Percentiles rank a stretch among this genome's conserved stretches.
phyloP scores from a whole-genome alignment of 1,284 basidiomycete species.

The Ganoderma lingzhi region DNA sequence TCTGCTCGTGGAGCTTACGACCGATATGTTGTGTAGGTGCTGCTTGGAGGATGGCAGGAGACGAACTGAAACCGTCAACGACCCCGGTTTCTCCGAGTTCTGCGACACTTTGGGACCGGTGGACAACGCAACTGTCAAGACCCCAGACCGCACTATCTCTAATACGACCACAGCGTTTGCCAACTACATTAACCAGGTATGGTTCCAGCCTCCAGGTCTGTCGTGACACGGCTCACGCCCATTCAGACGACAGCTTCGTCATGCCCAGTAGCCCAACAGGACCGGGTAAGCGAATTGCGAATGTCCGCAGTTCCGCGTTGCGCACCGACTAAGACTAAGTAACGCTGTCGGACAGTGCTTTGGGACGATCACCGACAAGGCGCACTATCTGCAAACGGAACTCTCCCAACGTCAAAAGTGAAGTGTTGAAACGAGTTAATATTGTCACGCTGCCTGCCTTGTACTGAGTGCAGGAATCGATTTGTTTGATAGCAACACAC shows the following conservation, averaged over 20 bases:
- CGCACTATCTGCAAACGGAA: conserved; percentile 70
- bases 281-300: conserved; percentile 56
- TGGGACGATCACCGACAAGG: conserved; percentile 74
- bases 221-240: too few relatives aligned
- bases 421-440: too few relatives aligned
- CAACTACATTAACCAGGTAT: conserved; percentile 74
- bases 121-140: conserved; percentile 43
- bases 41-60: conserved; percentile 63
- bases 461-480: too few relatives aligned
- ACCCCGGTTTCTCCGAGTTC: conserved; percentile 73
- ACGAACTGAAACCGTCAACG: conserved; percentile 83
- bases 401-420: too few relatives aligned
- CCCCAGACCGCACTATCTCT: conserved; percentile 60
- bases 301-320: background rate
- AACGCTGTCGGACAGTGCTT: conserved; percentile 73
- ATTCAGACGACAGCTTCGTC: conserved; percentile 43
- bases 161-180: conserved; percentile 79
- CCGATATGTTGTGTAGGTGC: conserved; percentile 39
- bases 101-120: conserved; percentile 68
- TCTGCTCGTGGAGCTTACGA: background rate
- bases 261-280: conserved; percentile 60
- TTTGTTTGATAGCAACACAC: too few relatives aligned
- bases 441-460: too few relatives aligned
- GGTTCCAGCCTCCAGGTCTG: background rate
- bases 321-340: background rate